Conservation (phyloP, 192 early-diverging fungal species). For the Backusella australiensis region DNA sequence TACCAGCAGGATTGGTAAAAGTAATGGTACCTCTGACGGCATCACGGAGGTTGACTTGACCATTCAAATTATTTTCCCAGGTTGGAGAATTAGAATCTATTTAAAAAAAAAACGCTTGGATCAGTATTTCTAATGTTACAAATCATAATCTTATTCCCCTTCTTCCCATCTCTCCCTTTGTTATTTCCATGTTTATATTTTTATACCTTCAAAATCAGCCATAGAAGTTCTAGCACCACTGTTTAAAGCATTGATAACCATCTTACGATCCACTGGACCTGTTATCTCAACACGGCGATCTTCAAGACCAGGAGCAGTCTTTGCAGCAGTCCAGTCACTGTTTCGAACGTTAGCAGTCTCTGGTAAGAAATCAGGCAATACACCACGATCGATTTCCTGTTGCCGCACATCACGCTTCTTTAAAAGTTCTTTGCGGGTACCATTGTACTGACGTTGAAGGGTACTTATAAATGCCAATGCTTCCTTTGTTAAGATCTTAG, state of each 20-base stretch:
- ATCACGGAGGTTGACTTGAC: constrained; percentile 93
- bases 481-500: constrained; percentile 76
- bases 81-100: constrained; percentile 95
- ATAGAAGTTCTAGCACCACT: constrained; percentile 90
- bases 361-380: constrained; percentile 84
- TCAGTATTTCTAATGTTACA: background rate
- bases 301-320: constrained; percentile 81
- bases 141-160: too few species aligned
- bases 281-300: constrained; percentile 97
- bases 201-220: constrained; percentile 89
- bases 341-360: constrained; percentile 88
- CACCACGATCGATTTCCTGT: constrained; percentile 73
- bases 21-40: constrained; percentile 82
- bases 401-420: constrained; percentile 73
- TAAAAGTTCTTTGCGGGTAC: constrained; percentile 80
- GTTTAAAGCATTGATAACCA: constrained; percentile 99
- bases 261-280: constrained; percentile 95
- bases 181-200: background rate
- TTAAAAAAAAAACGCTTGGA: background rate
- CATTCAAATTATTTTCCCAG: constrained; percentile 88
- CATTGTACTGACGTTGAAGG: constrained; percentile 87
- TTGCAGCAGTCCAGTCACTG: constrained; percentile 85
- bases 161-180: background rate
- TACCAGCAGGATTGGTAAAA: constrained; percentile 86
- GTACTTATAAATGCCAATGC: constrained; percentile 84